These are phyloP conservation scores for Lachnellula suecica DNA, from an alignment of 2,329 filamentous ascomycete genomes.

Conservation along the genomic window DNA sequence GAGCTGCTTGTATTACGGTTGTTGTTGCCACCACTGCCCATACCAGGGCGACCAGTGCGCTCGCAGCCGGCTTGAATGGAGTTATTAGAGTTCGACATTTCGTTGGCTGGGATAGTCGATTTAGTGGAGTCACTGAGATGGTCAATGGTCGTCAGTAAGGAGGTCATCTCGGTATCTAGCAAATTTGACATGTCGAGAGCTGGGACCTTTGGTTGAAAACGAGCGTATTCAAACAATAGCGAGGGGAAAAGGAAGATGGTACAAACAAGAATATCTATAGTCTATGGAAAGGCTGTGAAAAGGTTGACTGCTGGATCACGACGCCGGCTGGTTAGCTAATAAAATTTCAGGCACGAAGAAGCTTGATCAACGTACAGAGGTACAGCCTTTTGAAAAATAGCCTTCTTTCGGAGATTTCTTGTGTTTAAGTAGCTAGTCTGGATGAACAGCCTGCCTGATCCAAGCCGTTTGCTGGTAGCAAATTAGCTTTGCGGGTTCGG, in stretches of 20 bases:
- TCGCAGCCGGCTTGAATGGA: not conserved
- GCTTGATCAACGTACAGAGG: not conserved
- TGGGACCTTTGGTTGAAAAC: not conserved
- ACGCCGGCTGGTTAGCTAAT: not conserved
- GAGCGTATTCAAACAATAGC: not conserved
- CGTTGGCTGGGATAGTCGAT: not conserved
- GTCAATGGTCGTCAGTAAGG: slow-evolving; percentile 20
- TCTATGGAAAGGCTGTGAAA: slow-evolving; percentile 8
- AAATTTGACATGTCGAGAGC: not conserved
- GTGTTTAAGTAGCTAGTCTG: slow-evolving; percentile 7
- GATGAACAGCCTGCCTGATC: slow-evolving; percentile 2
- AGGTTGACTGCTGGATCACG: not conserved
- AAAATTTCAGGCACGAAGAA: not conserved
- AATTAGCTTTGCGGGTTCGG: no score
- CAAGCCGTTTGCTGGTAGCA: slow-evolving; percentile 24
- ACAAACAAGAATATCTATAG: slow-evolving; percentile 19
- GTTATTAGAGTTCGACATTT: not conserved
- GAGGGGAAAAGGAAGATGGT: not conserved
- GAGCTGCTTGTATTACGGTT: not conserved
- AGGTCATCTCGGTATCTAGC: slow-evolving; percentile 21
- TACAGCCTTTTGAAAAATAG: not conserved
- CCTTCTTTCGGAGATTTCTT: slow-evolving; percentile 2
- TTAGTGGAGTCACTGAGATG: slow-evolving; percentile 5
- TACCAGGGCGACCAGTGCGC: not conserved
- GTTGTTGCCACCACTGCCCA: not conserved